Percentiles rank a stretch among this genome's conserved stretches.
phyloP scores from a whole-genome alignment of 768 basidiomycete genomes.

The Xanthoconium stramineum region DNA sequence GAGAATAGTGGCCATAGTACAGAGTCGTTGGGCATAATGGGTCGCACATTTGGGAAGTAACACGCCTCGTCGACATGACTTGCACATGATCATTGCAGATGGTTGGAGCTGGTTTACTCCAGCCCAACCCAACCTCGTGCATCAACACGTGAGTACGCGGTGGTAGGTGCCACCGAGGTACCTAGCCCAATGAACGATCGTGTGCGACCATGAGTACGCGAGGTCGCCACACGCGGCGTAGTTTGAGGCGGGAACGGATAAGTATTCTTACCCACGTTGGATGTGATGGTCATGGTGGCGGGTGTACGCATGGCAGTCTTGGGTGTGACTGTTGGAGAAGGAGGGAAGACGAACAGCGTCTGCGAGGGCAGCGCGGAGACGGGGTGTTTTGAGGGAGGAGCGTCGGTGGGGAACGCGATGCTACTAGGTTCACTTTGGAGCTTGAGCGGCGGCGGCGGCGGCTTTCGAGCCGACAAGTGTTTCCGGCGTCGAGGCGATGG shows the following conservation, averaged over 20 bases:
- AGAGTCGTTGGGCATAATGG: slow-evolving; percentile 15
- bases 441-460: slow-evolving; percentile 54
- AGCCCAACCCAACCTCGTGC: slow-evolving; percentile 75
- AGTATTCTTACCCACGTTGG: slow-evolving; percentile 43
- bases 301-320: slow-evolving; percentile 57
- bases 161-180: slow-evolving; percentile 69
- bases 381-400: slow-evolving; percentile 20
- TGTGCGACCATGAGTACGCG: slow-evolving; percentile 62
- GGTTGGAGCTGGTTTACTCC: slow-evolving; percentile 29
- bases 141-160: slow-evolving; percentile 80
- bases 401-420: slow-evolving; percentile 27
- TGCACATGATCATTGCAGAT: slow-evolving; percentile 7
- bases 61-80: slow-evolving; percentile 9
- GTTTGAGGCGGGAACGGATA: slow-evolving; percentile 57
- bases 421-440: slow-evolving; percentile 34
- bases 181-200: slow-evolving; percentile 73
- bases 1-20: slow-evolving; percentile 18
- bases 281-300: slow-evolving; percentile 79
- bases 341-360: slow-evolving; percentile 84
- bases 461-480: slow-evolving; percentile 55
- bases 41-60: slow-evolving; percentile 9
- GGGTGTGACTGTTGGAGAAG: slow-evolving; percentile 56
- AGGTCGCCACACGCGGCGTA: slow-evolving; percentile 70
- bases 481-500: slow-evolving; percentile 39
- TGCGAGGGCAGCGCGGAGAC: slow-evolving; percentile 60